Conservation (phyloP, 1,139 yeast species). For the Candida pseudoviswanathii region DNA sequence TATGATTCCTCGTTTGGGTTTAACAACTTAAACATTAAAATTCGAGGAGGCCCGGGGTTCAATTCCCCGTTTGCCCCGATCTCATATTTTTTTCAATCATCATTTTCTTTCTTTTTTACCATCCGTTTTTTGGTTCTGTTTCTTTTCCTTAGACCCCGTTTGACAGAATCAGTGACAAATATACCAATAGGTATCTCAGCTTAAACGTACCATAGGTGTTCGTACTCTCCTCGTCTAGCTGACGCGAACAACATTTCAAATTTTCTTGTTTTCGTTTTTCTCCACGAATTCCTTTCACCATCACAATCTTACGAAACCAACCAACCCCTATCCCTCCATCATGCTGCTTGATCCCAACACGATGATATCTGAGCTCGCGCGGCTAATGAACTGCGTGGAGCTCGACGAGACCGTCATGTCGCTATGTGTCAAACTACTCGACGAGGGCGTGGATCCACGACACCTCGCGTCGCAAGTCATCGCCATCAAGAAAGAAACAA, state of each 20-base stretch:
- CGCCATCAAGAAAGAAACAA: conserved; percentile 31
- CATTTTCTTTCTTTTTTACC: background rate
- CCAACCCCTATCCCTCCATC: background rate
- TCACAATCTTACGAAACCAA: background rate
- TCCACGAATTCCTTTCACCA: background rate
- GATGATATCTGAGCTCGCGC: conserved; percentile 30
- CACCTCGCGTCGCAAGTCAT: conserved; percentile 29
- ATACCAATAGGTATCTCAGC: too few species aligned
- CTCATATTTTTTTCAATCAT: background rate
- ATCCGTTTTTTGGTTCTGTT: too few species aligned
- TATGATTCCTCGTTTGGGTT: conserved; percentile 1
- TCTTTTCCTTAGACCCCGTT: too few species aligned
- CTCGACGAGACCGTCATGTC: conserved; percentile 35
- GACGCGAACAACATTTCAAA: background rate
- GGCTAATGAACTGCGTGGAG: conserved; percentile 24
- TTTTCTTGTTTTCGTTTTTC: background rate
- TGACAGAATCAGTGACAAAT: too few species aligned
- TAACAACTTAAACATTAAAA: background rate
- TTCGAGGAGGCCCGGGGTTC: conserved; percentile 3
- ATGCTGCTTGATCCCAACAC: conserved; percentile 16
- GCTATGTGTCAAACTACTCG: conserved; percentile 38
- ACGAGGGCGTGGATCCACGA: conserved; percentile 42
- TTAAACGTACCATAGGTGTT: too few species aligned
- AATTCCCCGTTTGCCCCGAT: conserved; percentile 2
- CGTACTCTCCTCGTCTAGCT: too few species aligned